Percentiles rank a stretch among this genome's conserved stretches.
These are phyloP conservation scores for Plantago rigida DNA, from an alignment of 305 asterid species.

Conservation along the genomic window DNA sequence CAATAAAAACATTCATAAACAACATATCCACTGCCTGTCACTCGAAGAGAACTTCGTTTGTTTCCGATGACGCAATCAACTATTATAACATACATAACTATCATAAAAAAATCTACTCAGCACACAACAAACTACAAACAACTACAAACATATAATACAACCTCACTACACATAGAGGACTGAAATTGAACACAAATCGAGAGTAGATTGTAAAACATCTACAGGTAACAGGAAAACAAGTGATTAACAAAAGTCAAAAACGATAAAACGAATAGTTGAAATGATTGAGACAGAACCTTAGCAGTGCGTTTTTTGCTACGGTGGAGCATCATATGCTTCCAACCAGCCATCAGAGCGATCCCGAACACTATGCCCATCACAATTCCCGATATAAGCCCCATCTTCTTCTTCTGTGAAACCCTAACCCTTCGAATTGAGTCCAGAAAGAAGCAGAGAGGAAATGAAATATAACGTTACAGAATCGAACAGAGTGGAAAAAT, in stretches of 20 bases:
- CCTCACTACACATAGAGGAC: too few relatives aligned
- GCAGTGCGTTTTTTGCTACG: constrained; percentile 74
- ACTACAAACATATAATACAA: not conserved
- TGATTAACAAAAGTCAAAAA: not conserved
- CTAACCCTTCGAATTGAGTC: constrained; percentile 5
- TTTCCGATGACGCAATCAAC: too few relatives aligned
- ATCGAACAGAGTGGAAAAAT: not conserved
- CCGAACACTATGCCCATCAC: constrained; percentile 78
- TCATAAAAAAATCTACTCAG: not conserved
- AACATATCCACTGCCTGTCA: too few relatives aligned
- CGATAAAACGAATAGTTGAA: constrained; percentile 1
- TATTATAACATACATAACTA: too few relatives aligned
- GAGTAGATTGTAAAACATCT: not conserved
- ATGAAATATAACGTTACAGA: not conserved
- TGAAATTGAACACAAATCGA: not conserved
- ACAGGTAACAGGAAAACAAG: not conserved
- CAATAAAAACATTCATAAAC: too few relatives aligned
- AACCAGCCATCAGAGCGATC: constrained; percentile 83
- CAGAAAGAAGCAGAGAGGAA: not conserved
- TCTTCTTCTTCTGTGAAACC: constrained; percentile 24
- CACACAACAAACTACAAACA: constrained; percentile 1
- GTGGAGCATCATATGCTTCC: constrained; percentile 70
- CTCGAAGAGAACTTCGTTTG: too few relatives aligned
- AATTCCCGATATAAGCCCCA: constrained; percentile 87
- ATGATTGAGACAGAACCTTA: constrained; percentile 39